Evolutionary conservation across 257 asterid genomes (phyloP).

Genomic region (Cynanchum wilfordii): DNA sequence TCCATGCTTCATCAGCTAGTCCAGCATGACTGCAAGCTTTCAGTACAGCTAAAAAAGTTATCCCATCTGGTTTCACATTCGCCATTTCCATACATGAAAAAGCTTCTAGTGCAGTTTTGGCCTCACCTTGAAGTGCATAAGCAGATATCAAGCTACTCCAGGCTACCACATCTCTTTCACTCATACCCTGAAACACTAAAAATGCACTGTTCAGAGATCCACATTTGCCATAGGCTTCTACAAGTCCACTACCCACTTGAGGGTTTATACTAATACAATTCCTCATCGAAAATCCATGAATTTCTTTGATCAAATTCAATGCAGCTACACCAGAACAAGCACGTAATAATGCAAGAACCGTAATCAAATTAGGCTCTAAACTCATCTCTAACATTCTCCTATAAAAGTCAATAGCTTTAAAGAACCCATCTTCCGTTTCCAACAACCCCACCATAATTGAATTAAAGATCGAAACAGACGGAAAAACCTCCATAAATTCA

Average conservation of each 20-base stretch:
- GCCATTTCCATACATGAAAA: conserved; percentile 37
- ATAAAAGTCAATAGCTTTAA: conserved; percentile 28
- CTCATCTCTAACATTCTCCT: conserved; percentile 31
- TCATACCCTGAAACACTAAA: conserved; percentile 29
- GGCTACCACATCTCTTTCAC: conserved; percentile 37
- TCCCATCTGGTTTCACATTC: conserved; percentile 36
- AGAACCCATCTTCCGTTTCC: conserved; percentile 29
- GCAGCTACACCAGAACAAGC: conserved; percentile 31
- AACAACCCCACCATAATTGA: conserved; percentile 35
- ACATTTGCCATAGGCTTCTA: conserved; percentile 47
- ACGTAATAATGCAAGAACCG: conserved; percentile 36
- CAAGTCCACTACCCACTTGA: conserved; percentile 37
- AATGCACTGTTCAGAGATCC: conserved; percentile 35
- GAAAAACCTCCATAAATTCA: conserved; percentile 31
- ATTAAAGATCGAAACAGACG: conserved; percentile 33
- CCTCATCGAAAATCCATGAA: conserved; percentile 37
- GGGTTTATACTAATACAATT: conserved; percentile 26
- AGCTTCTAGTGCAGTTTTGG: conserved; percentile 23
- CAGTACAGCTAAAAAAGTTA: conserved; percentile 40
- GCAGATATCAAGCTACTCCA: conserved; percentile 55
- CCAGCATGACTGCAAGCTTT: conserved; percentile 56
- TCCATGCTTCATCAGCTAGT: conserved; percentile 35
- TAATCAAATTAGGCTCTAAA: conserved; percentile 32
- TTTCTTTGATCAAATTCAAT: conserved; percentile 35
- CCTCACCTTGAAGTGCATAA: conserved; percentile 40